Base-by-base conservation (phyloP, 495 filamentous ascomycete genomes). In the Hypomontagnella monticulosa region DNA sequence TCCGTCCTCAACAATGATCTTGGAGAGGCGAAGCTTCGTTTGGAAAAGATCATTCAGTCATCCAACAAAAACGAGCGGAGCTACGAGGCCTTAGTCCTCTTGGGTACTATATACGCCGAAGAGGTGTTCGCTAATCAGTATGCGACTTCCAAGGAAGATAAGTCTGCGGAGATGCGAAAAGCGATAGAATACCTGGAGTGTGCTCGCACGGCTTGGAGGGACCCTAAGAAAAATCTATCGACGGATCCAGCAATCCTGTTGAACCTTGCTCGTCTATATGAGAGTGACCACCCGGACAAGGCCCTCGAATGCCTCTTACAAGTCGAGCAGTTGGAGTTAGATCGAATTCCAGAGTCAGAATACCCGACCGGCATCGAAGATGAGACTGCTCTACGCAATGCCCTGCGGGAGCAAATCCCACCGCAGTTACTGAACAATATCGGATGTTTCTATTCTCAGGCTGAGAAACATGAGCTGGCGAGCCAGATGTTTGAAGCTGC, bases 351-450 rank as follows among this genome's bases (percentile, higher is more conserved):
- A 2, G 82, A 89, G 10, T 87, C 89, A 27, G 86, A 90, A 53
- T 81, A 81, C 5, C 89, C 89, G 0, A 80, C 88, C 33, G 87
- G 84, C n/a, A 72, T 79, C 0, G 85, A 89, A 16, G 81, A 88
- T 42, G 83, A 84, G 33, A 82, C 84, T n/a, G 81, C 84, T 23
- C 67, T 85, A 20, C 85, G 84, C 52, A 78, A 81, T 30, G 79
- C 78, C 20, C 80, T 95, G 32, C 87, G 92, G 33, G 88, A 93
- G 72, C 79, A 87, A 59, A 79, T 98, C 0, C 90, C 93, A 4
- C 93, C 96, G 1, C 93, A 97, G 74, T 81, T 99, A 0, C 86
- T 97, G 40, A 98, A 97, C 80, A 98, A 99, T 71, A 96, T 99
- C 74, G 95, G 92, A 2, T 95, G 92, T 73, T 97, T 98, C 79